A percentile compares a stretch with the other conserved stretches of the same genome.
Evolutionary conservation across 2,329 filamentous ascomycete species (phyloP).

Genomic region (Lachnellula willkommii): DNA sequence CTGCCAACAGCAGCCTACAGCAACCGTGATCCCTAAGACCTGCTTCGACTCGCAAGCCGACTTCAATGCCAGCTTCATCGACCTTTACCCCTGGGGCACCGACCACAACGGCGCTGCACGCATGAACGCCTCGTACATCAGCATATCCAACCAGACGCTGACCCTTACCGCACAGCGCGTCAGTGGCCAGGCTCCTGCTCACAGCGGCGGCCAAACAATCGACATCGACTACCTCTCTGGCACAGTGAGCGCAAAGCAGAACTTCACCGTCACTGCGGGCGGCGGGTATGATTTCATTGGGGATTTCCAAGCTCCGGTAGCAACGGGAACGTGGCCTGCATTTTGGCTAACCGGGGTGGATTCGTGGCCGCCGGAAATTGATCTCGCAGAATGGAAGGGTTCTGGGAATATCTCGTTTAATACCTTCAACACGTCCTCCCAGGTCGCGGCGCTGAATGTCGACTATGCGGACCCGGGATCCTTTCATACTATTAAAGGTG

Average conservation of each 20-base stretch:
- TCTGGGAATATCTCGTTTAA: slow-evolving; percentile 50
- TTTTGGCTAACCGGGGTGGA: slow-evolving; percentile 53
- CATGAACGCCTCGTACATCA: slow-evolving; percentile 45
- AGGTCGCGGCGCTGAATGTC: slow-evolving; percentile 44
- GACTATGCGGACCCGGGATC: slow-evolving; percentile 39
- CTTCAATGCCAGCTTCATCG: no score
- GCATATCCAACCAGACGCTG: slow-evolving; percentile 26
- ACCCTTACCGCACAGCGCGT: slow-evolving; percentile 16
- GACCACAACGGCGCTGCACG: slow-evolving; percentile 54
- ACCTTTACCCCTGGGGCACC: slow-evolving; percentile 53
- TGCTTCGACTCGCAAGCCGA: no score
- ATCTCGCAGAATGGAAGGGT: slow-evolving; percentile 58
- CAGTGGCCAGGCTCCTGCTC: slow-evolving; percentile 24
- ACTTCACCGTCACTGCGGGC: slow-evolving; percentile 35
- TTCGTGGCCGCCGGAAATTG: slow-evolving; percentile 55
- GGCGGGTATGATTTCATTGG: slow-evolving; percentile 37
- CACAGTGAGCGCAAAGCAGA: slow-evolving; percentile 38
- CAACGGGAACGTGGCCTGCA: slow-evolving; percentile 46
- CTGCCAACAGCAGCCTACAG: no score
- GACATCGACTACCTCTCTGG: slow-evolving; percentile 46
- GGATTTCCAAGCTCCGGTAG: slow-evolving; percentile 39
- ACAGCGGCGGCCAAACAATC: slow-evolving; percentile 22
- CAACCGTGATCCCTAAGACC: no score
- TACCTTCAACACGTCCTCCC: slow-evolving; percentile 46
- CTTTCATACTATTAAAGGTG: slow-evolving; percentile 46